These are phyloP conservation scores for Globisporangium lucens DNA, from an alignment of 352 stramenopile genomes.

Conservation along the genomic window DNA sequence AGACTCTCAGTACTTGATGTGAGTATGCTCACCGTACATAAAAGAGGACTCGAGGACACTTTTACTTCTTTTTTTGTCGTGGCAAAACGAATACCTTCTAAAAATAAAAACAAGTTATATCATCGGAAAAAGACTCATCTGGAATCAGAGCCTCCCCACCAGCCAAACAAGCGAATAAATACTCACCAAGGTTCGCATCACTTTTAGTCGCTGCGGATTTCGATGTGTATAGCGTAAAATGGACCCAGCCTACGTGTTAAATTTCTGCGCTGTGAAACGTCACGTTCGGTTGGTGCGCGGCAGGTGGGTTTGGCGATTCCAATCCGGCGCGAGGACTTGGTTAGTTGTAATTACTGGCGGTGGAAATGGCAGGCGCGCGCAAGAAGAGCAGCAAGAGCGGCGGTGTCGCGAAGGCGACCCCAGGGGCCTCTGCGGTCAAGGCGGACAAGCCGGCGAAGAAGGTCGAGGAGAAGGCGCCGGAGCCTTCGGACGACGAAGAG, in stretches of 20 bases:
- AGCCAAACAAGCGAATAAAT: conserved; percentile 21
- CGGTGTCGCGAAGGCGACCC: background rate
- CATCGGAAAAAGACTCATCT: too few species aligned
- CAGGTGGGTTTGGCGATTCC: background rate
- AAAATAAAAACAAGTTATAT: too few species aligned
- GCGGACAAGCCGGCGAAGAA: conserved; percentile 4
- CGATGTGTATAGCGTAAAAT: background rate
- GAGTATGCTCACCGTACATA: too few species aligned
- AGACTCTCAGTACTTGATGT: too few species aligned
- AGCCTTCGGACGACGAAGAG: conserved; percentile 20
- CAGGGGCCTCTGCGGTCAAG: background rate
- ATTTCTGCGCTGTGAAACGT: conserved; percentile 29
- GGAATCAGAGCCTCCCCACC: conserved; percentile 21
- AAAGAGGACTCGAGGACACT: too few species aligned
- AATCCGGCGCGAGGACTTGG: background rate
- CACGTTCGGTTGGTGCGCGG: conserved; percentile 18
- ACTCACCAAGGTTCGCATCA: background rate
- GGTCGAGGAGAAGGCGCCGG: background rate
- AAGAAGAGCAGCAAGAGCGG: conserved; percentile 16
- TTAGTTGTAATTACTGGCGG: conserved; percentile 4
- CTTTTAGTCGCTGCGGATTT: background rate
- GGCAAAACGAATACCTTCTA: too few species aligned
- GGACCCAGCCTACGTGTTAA: background rate
- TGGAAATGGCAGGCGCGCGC: conserved; percentile 11
- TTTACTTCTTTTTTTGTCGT: too few species aligned